Evolutionary conservation across 1,284 basidiomycete genomes (phyloP), one percentile per base, ranked within the genome.

Genomic region (Ceraceosorus bombacis): DNA sequence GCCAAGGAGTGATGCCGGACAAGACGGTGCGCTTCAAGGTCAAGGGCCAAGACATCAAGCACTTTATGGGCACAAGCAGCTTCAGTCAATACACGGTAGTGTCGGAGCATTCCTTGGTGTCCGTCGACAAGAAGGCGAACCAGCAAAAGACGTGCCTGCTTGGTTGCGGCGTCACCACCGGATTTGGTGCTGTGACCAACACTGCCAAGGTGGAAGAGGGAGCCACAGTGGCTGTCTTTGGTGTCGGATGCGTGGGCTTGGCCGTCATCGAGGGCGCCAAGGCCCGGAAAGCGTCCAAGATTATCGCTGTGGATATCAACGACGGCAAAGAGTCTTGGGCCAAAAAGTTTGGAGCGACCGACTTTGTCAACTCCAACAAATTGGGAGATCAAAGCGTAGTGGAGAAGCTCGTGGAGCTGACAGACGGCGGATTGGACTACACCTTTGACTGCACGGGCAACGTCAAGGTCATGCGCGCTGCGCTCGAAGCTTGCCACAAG

Each of bases 11-110:
- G 41, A 96, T 99, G 93, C 91, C 95, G 27, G 92, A 98, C 78
- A 86, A 85, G 60, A 88, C 87, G n/a, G 84, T 82, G 62, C 88
- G 94, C 56, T 99, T 99, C 85, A 87, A 85, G 59, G 86, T 87
- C 80, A 89, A 88, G 68, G 94, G 93, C 53, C 82, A 95, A 79
- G 83, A 87, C 56, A 83, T 99, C 67, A 83, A 86, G 78, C 93
- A 97, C 80, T 99, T 98, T 73, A 99, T 98, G 95, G 94, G 94
- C 53, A 90, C 88, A 27, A 96, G 93, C 51, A 95, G 94, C 5
- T 98, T 99, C 81, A 93, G 91, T 36, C 93, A 98, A 79, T 99
- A 98, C 82, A 98, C 95, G 9, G 95, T 98, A 59, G 92, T 98
- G 5, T 90, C 91, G 54, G 90, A 99, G 74, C 92, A 92, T 64